Conservation (phyloP, 2,329 filamentous ascomycete species). For the Neonectria sp. region DNA sequence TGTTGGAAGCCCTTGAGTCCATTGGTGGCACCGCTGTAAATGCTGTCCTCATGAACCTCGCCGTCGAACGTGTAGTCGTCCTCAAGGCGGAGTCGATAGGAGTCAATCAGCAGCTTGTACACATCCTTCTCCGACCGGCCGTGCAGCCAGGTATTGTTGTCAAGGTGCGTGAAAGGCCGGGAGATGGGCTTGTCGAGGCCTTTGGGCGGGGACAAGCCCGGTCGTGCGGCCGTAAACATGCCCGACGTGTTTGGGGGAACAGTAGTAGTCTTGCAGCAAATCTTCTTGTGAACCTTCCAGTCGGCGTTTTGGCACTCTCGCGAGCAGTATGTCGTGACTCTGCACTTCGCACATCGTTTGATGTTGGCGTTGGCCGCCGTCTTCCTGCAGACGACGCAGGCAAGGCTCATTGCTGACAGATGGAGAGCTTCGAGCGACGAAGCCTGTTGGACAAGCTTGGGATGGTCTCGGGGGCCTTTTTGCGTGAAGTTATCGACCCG, state of each 20-base stretch:
- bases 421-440: background rate
- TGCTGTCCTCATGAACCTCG: conserved; percentile 44
- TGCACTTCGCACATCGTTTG: conserved; percentile 64
- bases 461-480: background rate
- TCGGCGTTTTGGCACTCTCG: conserved; percentile 65
- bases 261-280: conserved; percentile 53
- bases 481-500: background rate
- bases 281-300: conserved; percentile 65
- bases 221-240: background rate
- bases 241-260: background rate
- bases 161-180: conserved; percentile 59
- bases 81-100: conserved; percentile 63
- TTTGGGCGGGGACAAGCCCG: conserved; percentile 41
- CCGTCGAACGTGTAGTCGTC: conserved; percentile 53
- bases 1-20: conserved; percentile 52
- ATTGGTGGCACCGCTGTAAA: conserved; percentile 47
- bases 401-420: background rate
- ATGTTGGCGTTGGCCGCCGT: conserved; percentile 46
- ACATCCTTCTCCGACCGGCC: conserved; percentile 60
- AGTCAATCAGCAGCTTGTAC: conserved; percentile 63
- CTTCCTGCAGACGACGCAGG: conserved; percentile 51
- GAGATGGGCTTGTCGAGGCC: conserved; percentile 49
- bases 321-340: conserved; percentile 64
- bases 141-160: conserved; percentile 59
- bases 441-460: background rate